Evolutionary conservation across 2,329 filamentous ascomycete genomes (phyloP).

Genomic region (Phaeosphaeria sp.): DNA sequence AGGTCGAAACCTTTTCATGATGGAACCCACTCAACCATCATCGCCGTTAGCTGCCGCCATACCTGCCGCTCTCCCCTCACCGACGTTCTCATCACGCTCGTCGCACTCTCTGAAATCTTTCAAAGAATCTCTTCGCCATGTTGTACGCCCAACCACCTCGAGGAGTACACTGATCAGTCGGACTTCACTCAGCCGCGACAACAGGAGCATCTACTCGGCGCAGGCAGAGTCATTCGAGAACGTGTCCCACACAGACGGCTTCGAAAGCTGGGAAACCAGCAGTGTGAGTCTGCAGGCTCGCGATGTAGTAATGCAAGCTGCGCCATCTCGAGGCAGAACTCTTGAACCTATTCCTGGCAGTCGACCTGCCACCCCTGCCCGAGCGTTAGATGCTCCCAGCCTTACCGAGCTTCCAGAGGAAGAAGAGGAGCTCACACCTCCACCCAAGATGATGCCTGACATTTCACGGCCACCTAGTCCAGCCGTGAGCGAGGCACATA

Average conservation of each 20-base stretch:
- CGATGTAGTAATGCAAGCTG: conserved; percentile 51
- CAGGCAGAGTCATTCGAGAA: conserved; percentile 43
- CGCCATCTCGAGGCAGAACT: conserved; percentile 55
- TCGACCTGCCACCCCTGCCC: conserved; percentile 69
- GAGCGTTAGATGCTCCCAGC: conserved; percentile 62
- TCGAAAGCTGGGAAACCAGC: conserved; percentile 79
- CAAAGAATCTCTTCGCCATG: conserved; percentile 47
- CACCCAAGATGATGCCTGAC: conserved; percentile 43
- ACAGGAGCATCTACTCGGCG: conserved; percentile 40
- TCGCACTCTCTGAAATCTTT: conserved; percentile 46
- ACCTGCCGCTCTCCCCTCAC: conserved; percentile 45
- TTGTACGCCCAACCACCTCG: conserved; percentile 47
- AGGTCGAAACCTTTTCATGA: conserved; percentile 31
- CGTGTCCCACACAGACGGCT: conserved; percentile 62
- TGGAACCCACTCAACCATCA: conserved; percentile 30
- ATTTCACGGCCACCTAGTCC: conserved; percentile 48
- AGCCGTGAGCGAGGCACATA: conserved; percentile 67
- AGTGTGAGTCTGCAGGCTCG: conserved; percentile 68
- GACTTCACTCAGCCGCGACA: conserved; percentile 39
- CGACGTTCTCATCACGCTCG: conserved; percentile 44
- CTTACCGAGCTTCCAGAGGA: conserved; percentile 31
- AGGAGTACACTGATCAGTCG: conserved; percentile 44
- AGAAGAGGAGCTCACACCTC: conserved; percentile 39
- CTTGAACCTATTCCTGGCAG: conserved; percentile 77
- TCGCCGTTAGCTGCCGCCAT: conserved; percentile 37